Evolutionary conservation across 2,329 filamentous ascomycete genomes (phyloP), one percentile per base, ranked within the genome.

Genomic region (Acrodontium crateriforme): DNA sequence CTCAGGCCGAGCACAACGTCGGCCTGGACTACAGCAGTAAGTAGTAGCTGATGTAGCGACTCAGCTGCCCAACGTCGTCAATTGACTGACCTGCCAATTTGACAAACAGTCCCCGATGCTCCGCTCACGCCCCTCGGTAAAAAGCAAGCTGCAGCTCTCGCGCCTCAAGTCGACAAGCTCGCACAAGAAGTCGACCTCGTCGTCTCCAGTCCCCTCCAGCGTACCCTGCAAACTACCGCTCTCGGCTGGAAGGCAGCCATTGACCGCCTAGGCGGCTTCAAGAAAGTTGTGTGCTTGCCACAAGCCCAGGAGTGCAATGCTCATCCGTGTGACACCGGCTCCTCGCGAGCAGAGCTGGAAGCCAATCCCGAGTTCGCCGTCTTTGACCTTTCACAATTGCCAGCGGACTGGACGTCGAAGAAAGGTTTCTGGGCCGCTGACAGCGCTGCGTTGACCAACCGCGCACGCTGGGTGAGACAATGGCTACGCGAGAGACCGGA

Each of bases 1-100:
- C 48, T 2, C 45, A 50, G 31, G 48, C 47, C 17, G 47, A 50
- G 33, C 47, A 51, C 38, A 50, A 50, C 31, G 48, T 51, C 11
- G 45, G 38, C 25, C 28, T 48, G 3, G 47, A 50, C 27, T 49
- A 48, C 29, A 35, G 23, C 30, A 50, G 47, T 49, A 32, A 28
- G 42, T 30, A n/a, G 9, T 23, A n/a, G n/a, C n/a, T n/a, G n/a
- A n/a, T n/a, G n/a, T n/a, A n/a, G n/a, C n/a, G n/a, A n/a, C n/a
- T n/a, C n/a, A n/a, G n/a, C n/a, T n/a, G n/a, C n/a, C 17, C 12
- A 23, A 16, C 9, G 3, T 17, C 3, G 10, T 25, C 23, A 19
- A 19, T 12, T 9, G 6, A 13, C 16, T 12, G 13, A 12, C 20
- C n/a, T 22, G 8, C 20, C 13, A 22, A 22, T 12, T 22, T 12